Percentiles rank a stretch among this genome's conserved stretches.
These are phyloP conservation scores for Dacryopinax spathularia DNA, from an alignment of 768 basidiomycete genomes.

Conservation along the genomic window DNA sequence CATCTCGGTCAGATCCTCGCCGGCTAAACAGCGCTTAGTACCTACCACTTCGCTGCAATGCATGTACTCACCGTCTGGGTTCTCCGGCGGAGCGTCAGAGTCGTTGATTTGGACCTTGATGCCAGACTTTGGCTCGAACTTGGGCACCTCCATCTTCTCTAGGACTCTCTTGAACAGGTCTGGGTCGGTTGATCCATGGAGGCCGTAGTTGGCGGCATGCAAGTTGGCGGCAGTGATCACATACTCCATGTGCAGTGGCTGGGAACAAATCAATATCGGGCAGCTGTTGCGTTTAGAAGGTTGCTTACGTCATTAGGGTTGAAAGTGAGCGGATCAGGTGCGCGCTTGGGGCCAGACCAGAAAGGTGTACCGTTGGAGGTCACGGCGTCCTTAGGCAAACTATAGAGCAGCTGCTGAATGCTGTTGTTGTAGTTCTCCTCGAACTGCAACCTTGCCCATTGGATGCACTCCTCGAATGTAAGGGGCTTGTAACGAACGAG, in stretches of 20 bases:
- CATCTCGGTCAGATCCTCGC: constrained; percentile 38
- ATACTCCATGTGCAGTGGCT: constrained; percentile 79
- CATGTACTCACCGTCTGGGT: constrained; percentile 11
- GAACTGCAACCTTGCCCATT: constrained; percentile 92
- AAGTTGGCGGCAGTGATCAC: constrained; percentile 89
- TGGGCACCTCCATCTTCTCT: constrained; percentile 70
- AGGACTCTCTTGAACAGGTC: constrained; percentile 69
- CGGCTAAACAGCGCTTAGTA: constrained; percentile 23
- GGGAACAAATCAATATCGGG: constrained; percentile 1
- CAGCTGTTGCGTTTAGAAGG: neutral
- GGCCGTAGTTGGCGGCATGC: constrained; percentile 94
- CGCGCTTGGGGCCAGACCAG: constrained; percentile 98
- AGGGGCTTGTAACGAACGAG: constrained; percentile 85
- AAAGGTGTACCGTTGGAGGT: constrained; percentile 90
- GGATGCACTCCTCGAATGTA: constrained; percentile 92
- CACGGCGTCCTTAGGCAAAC: constrained; percentile 84
- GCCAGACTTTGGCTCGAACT: constrained; percentile 85
- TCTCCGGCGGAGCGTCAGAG: constrained; percentile 66
- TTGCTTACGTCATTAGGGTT: constrained; percentile 70
- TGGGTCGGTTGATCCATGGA: constrained; percentile 75
- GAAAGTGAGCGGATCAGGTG: constrained; percentile 80
- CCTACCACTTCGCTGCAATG: neutral
- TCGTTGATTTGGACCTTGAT: constrained; percentile 90
- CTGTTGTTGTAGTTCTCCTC: constrained; percentile 87
- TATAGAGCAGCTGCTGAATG: constrained; percentile 83